A percentile compares a stretch with the other conserved stretches of the same genome.
phyloP scores from a whole-genome alignment of 257 asterid genomes.

The Misopates orontium region DNA sequence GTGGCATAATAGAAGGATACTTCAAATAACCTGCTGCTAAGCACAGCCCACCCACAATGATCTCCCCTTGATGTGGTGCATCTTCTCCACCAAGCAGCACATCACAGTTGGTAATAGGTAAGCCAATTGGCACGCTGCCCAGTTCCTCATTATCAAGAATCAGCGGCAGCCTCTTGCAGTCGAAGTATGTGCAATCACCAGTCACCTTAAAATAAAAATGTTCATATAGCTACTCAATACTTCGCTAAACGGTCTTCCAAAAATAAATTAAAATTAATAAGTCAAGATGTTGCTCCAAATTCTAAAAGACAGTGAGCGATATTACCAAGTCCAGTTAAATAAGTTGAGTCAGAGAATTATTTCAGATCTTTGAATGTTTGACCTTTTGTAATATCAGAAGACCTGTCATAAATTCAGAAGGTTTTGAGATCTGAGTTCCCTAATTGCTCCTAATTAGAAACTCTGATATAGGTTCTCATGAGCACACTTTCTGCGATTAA shows the following conservation, averaged over 20 bases:
- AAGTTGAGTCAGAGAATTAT: neutral
- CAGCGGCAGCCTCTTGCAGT: conserved; percentile 72
- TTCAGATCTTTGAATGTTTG: neutral
- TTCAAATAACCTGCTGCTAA: conserved; percentile 75
- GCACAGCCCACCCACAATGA: conserved; percentile 76
- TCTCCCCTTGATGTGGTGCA: conserved; percentile 72
- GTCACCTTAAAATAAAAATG: conserved; percentile 56
- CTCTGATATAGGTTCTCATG: neutral
- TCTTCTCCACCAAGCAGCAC: conserved; percentile 71
- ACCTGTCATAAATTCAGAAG: conserved; percentile 1
- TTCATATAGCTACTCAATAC: conserved; percentile 20
- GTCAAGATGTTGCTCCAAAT: conserved; percentile 10
- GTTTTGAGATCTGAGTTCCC: neutral
- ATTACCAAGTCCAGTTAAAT: conserved; percentile 10
- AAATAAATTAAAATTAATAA: neutral
- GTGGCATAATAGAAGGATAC: conserved; percentile 58
- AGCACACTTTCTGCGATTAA: conserved; percentile 9
- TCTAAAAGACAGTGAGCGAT: neutral
- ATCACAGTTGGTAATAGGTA: conserved; percentile 67
- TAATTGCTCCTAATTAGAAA: conserved; percentile 2
- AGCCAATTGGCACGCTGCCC: conserved; percentile 76
- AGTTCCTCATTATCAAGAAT: conserved; percentile 53
- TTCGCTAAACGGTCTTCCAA: conserved; percentile 3
- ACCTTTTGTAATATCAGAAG: neutral
- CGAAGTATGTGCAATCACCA: conserved; percentile 95